These are phyloP conservation scores for Parathielavia appendiculata DNA, from an alignment of 495 filamentous ascomycete species.

Conservation along the genomic window DNA sequence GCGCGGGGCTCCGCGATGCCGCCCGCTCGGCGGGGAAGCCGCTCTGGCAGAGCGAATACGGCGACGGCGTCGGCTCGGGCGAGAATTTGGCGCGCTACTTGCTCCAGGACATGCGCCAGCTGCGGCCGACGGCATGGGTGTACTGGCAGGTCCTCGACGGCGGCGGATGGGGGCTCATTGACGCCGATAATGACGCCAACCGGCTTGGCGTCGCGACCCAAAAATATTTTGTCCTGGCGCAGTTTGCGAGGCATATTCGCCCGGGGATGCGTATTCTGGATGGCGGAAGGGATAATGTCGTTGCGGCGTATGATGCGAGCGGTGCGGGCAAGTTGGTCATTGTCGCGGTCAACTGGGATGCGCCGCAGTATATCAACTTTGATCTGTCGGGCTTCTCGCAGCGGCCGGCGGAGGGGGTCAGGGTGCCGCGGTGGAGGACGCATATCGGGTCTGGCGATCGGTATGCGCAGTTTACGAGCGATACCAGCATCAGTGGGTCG, in stretches of 20 bases:
- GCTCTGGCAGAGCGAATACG: not conserved
- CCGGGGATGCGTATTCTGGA: not conserved
- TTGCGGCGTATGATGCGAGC: not conserved
- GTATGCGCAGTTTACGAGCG: not conserved
- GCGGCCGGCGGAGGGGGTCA: not conserved
- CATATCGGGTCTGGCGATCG: not conserved
- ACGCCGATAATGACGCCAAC: not conserved
- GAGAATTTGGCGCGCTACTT: not conserved
- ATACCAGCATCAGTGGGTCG: not conserved
- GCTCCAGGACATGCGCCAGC: not conserved
- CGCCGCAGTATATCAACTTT: not conserved
- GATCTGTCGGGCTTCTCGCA: not conserved
- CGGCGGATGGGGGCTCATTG: not conserved
- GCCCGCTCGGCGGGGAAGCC: not conserved
- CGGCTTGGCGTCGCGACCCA: not conserved
- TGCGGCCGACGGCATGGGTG: not conserved
- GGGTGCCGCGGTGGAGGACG: not conserved
- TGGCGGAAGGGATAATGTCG: not conserved
- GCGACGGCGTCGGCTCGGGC: not conserved
- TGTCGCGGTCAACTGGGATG: not conserved
- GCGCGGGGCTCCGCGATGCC: not conserved
- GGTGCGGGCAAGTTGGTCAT: not conserved
- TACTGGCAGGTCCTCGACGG: not conserved
- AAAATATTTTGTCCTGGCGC: not conserved
- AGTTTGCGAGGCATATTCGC: not conserved